Evolutionary conservation across 768 basidiomycete genomes (phyloP).

Genomic region (Hypholoma fasciculare): DNA sequence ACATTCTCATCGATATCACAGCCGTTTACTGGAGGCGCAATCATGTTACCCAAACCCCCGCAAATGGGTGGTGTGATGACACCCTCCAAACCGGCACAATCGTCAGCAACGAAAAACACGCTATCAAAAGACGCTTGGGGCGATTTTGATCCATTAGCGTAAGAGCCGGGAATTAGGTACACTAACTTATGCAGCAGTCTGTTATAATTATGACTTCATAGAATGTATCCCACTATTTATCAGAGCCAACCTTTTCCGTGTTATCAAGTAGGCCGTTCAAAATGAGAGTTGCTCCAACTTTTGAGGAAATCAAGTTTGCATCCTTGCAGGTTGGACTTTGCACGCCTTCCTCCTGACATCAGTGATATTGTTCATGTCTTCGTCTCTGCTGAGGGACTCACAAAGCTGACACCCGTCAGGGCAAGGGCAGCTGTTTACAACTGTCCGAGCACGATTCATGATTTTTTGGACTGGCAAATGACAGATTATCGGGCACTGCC

Average conservation of each 20-base stretch:
- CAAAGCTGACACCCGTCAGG: slow-evolving; percentile 70
- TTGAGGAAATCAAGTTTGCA: slow-evolving; percentile 71
- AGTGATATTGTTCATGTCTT: background rate
- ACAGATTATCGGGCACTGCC: background rate
- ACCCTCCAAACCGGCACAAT: slow-evolving; percentile 63
- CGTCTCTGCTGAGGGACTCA: slow-evolving; percentile 25
- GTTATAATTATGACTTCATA: background rate
- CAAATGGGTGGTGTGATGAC: slow-evolving; percentile 48
- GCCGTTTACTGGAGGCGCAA: slow-evolving; percentile 18
- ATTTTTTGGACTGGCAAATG: slow-evolving; percentile 50
- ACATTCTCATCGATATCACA: slow-evolving; percentile 11
- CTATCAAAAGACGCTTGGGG: slow-evolving; percentile 71
- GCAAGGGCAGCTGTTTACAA: slow-evolving; percentile 65
- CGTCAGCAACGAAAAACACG: slow-evolving; percentile 43
- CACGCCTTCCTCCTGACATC: slow-evolving; percentile 41
- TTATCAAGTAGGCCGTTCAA: slow-evolving; percentile 53
- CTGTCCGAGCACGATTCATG: slow-evolving; percentile 55
- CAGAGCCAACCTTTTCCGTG: no score
- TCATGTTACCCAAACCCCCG: slow-evolving; percentile 23
- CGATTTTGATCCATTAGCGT: slow-evolving; percentile 77
- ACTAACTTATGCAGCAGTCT: background rate
- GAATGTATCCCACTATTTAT: background rate
- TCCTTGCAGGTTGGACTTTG: slow-evolving; percentile 67
- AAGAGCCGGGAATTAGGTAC: slow-evolving; percentile 21
- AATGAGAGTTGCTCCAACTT: slow-evolving; percentile 71